These are phyloP conservation scores for Tylopilus orsonianus DNA, from an alignment of 1,284 basidiomycete genomes.

Conservation along the genomic window DNA sequence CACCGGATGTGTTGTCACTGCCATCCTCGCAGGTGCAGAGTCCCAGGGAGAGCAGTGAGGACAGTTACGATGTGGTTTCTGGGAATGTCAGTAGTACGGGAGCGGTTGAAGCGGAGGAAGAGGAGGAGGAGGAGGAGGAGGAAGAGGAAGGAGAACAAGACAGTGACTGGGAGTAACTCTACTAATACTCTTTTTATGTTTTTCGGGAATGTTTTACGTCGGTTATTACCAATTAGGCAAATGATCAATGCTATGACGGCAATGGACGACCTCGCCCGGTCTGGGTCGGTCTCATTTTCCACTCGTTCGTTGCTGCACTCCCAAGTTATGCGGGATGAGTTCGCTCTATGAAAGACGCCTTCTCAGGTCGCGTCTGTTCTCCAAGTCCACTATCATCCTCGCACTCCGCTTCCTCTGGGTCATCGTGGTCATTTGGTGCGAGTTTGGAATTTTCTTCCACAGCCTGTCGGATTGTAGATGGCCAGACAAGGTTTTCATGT, in stretches of 20 bases:
- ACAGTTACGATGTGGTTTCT: constrained; percentile 71
- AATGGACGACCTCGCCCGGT: neutral
- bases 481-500: constrained; percentile 46
- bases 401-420: constrained; percentile 55
- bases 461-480: constrained; percentile 55
- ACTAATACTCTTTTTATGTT: too few relatives aligned
- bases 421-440: constrained; percentile 64
- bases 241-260: constrained; percentile 3
- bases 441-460: constrained; percentile 60
- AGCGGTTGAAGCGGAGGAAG: constrained; percentile 30
- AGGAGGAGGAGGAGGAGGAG: constrained; percentile 42
- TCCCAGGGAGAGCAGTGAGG: constrained; percentile 64
- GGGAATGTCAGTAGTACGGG: constrained; percentile 41
- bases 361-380: constrained; percentile 23
- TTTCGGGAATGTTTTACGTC: neutral
- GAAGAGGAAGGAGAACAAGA: constrained; percentile 44
- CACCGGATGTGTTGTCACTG: constrained; percentile 22
- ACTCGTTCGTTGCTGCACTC: neutral
- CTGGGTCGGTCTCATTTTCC: neutral
- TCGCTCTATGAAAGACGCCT: constrained; percentile 30
- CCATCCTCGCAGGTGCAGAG: constrained; percentile 41
- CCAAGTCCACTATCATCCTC: constrained; percentile 27
- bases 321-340: constrained; percentile 30
- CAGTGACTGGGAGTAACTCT: constrained; percentile 69
- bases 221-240: constrained; percentile 14